Evolutionary conservation across 495 filamentous ascomycete genomes (phyloP), one percentile per base, ranked within the genome.

Genomic region (Trichoderma reesei): DNA sequence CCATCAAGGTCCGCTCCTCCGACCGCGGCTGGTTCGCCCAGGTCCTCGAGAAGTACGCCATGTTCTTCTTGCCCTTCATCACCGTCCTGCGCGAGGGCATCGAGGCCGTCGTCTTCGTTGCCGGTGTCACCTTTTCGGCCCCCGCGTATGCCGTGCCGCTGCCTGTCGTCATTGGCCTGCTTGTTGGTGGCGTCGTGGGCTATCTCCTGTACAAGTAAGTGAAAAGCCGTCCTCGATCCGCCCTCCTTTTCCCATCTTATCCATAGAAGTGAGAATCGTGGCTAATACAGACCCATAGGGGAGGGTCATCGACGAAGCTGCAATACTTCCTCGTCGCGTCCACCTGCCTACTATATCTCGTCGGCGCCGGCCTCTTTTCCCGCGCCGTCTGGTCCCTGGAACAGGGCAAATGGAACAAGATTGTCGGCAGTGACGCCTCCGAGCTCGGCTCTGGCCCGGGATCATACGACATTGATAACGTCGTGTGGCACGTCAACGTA

Each of bases 401-500:
- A 68, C 77, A 74, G 67, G 75, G 85, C 48, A 41, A 80, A 62
- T 93, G 88, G 88, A 86, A 85, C 65, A 78, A 83, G 13, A 18
- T 79, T 9, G 78, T 88, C 46, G 91, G 91, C 16, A 83, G 85
- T 10, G 92, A 96, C 73, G 85, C 84, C 3, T 79, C 83, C 0
- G 92, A 95, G 71, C 77, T 82, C 1, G 92, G 92, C 3, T 72
- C 82, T 10, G 92, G 92, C 0, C 82, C 92, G 0, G 92, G 92
- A 4, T 94, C 90, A 0, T 97, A 97, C 74, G 86, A 96, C 71
- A 93, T 96, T 67, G 78, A 80, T 36, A 76, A 86, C 67, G 92
- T 85, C 59, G 91, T 96, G 3, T 96, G 92, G 92, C 92, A 97
- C 70, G 85, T 96, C 60, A 95, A 96, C 69, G 85, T 87, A 75